phyloP scores from a whole-genome alignment of 805 yeast genomes.

The Spathaspora arborariae region DNA sequence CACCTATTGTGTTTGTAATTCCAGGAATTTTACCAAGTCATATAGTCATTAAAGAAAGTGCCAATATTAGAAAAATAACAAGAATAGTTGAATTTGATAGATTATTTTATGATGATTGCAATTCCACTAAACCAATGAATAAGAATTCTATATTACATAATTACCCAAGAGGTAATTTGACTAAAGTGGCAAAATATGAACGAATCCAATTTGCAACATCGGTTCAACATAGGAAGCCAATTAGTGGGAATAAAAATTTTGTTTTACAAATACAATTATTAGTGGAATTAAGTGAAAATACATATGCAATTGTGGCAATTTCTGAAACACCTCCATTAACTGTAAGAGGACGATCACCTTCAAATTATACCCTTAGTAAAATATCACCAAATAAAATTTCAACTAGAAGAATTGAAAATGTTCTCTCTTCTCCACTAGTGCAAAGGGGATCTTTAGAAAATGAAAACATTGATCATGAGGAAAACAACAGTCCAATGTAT shows the following conservation, averaged over 20 bases:
- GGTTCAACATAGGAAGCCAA: slow-evolving; percentile 40
- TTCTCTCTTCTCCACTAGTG: background rate
- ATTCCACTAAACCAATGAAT: background rate
- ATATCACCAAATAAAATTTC: background rate
- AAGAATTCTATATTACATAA: slow-evolving; percentile 25
- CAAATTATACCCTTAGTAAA: slow-evolving; percentile 40
- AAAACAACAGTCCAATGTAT: background rate
- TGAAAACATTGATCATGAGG: background rate
- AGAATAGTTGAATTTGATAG: slow-evolving; percentile 53
- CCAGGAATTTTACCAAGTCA: slow-evolving; percentile 61
- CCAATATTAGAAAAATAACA: slow-evolving; percentile 54
- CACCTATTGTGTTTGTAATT: slow-evolving; percentile 51
- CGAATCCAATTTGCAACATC: slow-evolving; percentile 65
- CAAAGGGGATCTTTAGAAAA: background rate
- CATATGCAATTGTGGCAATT: slow-evolving; percentile 35
- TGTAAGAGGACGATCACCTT: slow-evolving; percentile 66
- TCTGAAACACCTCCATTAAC: slow-evolving; percentile 57
- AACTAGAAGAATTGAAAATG: background rate
- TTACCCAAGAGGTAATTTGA: slow-evolving; percentile 48
- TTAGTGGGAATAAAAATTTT: slow-evolving; percentile 46
- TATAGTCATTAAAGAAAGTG: slow-evolving; percentile 49
- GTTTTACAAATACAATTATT: slow-evolving; percentile 50
- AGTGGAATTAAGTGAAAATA: slow-evolving; percentile 33
- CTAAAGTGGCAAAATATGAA: slow-evolving; percentile 63
- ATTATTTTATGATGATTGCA: slow-evolving; percentile 42